These are phyloP conservation scores for Kwoniella heveanensis DNA, from an alignment of 768 basidiomycete species.

Conservation along the genomic window DNA sequence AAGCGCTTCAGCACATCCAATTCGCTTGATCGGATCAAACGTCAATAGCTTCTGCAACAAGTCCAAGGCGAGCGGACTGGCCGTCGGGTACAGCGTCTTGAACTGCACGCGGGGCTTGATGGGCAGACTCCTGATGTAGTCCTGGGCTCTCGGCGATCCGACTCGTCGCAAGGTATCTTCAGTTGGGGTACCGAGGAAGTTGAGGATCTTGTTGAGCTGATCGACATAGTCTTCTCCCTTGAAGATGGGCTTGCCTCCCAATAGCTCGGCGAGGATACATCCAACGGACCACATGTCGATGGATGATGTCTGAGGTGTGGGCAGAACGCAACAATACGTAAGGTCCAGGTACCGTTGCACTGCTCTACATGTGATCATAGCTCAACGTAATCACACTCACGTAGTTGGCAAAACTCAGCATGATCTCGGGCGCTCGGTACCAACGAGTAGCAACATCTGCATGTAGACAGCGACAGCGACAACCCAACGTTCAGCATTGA, in stretches of 20 bases:
- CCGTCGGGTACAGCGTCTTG: conserved; percentile 85
- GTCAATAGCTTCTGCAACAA: conserved; percentile 85
- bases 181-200: conserved; percentile 95
- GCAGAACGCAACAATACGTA: too few species aligned
- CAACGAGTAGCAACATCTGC: conserved; percentile 82
- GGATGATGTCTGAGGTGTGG: conserved; percentile 27
- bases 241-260: conserved; percentile 59
- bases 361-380: too few species aligned
- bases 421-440: conserved; percentile 99
- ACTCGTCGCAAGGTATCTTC: conserved; percentile 95
- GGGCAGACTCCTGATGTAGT: conserved; percentile 93
- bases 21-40: conserved; percentile 95
- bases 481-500: too few species aligned
- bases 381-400: conserved; percentile 58
- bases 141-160: conserved; percentile 77
- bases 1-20: conserved; percentile 92
- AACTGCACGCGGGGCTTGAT: conserved; percentile 95
- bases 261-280: conserved; percentile 60
- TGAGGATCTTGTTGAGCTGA: conserved; percentile 95
- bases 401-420: conserved; percentile 69
- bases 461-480: too few species aligned
- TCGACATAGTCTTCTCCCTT: conserved; percentile 74
- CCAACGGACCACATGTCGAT: conserved; percentile 60
- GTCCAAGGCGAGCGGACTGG: conserved; percentile 91
- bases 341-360: too few species aligned